These are phyloP conservation scores for Quambalaria eucalypti DNA, from an alignment of 1,284 basidiomycete species.

Conservation along the genomic window DNA sequence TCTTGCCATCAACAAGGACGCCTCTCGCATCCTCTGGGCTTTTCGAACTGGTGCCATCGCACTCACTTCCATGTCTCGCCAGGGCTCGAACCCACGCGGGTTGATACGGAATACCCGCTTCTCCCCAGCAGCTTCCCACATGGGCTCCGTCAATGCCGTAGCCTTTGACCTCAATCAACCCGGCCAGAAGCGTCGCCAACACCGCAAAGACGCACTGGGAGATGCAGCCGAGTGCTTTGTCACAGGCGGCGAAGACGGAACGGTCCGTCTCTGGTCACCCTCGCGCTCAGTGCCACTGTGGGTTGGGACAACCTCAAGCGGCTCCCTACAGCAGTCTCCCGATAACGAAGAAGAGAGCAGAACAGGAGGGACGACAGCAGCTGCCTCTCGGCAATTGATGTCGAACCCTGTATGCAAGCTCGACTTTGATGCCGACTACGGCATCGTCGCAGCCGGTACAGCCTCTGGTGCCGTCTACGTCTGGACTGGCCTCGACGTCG, in stretches of 20 bases:
- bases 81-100: constrained; percentile 37
- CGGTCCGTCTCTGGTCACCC: constrained; percentile 36
- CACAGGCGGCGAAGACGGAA: constrained; percentile 38
- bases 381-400: background rate
- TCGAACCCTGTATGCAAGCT: constrained; percentile 11
- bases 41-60: constrained; percentile 63
- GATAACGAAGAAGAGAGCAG: background rate
- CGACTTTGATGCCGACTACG: constrained; percentile 26
- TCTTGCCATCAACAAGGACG: constrained; percentile 57
- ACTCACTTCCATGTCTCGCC: constrained; percentile 51
- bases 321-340: too few relatives aligned
- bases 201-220: constrained; percentile 27
- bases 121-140: constrained; percentile 21
- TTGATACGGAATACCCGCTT: constrained; percentile 24
- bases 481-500: constrained; percentile 27
- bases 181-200: constrained; percentile 29
- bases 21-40: constrained; percentile 67
- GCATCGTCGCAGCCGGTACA: constrained; percentile 32
- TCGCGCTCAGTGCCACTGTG: constrained; percentile 27
- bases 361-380: too few relatives aligned
- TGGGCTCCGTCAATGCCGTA: constrained; percentile 29
- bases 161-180: constrained; percentile 14
- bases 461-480: constrained; percentile 28
- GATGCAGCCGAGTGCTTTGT: constrained; percentile 35
- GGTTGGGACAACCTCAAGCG: constrained; percentile 13